Conservation (phyloP, 257 asterid species). For the Scutellaria galericulata region DNA sequence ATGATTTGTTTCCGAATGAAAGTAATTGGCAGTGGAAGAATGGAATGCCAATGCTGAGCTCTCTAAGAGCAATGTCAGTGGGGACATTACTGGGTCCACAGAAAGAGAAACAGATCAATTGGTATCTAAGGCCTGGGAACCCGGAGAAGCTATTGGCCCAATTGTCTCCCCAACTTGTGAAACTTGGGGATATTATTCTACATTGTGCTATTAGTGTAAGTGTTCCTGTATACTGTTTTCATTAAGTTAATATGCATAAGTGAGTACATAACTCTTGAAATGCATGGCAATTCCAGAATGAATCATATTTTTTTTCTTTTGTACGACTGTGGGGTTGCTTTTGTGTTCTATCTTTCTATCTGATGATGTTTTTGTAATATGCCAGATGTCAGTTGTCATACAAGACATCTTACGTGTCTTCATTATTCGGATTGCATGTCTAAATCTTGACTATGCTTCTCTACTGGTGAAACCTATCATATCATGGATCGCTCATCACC, state of each 20-base stretch:
- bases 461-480: slow-evolving; percentile 70
- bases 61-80: slow-evolving; percentile 68
- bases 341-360: slow-evolving; percentile 20
- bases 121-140: slow-evolving; percentile 77
- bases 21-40: slow-evolving; percentile 85
- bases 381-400: slow-evolving; percentile 58
- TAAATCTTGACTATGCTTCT: slow-evolving; percentile 71
- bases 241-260: slow-evolving; percentile 4
- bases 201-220: slow-evolving; percentile 76
- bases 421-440: slow-evolving; percentile 75
- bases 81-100: slow-evolving; percentile 75
- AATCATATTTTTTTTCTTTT: neutral
- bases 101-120: slow-evolving; percentile 74
- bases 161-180: slow-evolving; percentile 45
- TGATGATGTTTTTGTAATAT: slow-evolving; percentile 28
- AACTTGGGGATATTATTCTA: slow-evolving; percentile 48
- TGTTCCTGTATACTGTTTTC: slow-evolving; percentile 17
- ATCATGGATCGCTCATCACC: slow-evolving; percentile 64
- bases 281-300: slow-evolving; percentile 27
- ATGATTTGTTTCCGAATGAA: slow-evolving; percentile 84
- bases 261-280: neutral
- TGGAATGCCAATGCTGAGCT: slow-evolving; percentile 77
- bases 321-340: neutral
- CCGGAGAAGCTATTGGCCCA: slow-evolving; percentile 78
- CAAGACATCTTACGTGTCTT: slow-evolving; percentile 88